These are phyloP conservation scores for Alopecurus myosuroides DNA, from an alignment of 176 grass and related monocot genomes.

Conservation along the genomic window DNA sequence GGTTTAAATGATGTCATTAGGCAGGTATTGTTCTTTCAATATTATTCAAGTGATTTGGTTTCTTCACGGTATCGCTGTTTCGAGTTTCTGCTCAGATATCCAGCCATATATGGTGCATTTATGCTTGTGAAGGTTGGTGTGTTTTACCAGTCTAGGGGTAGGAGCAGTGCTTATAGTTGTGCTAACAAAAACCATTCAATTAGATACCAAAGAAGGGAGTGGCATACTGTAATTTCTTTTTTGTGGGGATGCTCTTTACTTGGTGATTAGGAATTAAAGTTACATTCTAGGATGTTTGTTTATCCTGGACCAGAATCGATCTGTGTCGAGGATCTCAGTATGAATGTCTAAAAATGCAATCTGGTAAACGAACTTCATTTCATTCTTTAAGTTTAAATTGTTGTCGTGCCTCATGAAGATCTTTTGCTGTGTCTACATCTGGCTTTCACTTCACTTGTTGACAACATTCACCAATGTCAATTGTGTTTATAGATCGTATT, in stretches of 20 bases:
- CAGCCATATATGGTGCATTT: background rate
- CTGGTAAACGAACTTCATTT: background rate
- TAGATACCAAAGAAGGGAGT: background rate
- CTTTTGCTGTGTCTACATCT: background rate
- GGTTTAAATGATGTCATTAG: conserved; percentile 98
- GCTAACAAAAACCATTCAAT: background rate
- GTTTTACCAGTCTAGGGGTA: background rate
- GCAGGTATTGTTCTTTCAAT: conserved; percentile 50
- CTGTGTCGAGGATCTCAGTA: background rate
- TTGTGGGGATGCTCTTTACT: background rate
- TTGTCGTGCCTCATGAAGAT: background rate
- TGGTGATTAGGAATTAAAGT: background rate
- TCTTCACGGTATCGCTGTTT: background rate
- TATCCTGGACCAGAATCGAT: background rate
- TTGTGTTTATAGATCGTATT: conserved; percentile 79
- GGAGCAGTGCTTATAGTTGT: background rate
- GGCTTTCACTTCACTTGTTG: background rate
- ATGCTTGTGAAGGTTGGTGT: background rate
- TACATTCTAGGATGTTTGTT: background rate
- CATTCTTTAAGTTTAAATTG: background rate
- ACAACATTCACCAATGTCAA: background rate
- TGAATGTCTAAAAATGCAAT: background rate
- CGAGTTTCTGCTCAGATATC: background rate
- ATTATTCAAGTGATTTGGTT: background rate
- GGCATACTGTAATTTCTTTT: background rate